Conservation (phyloP, 2,329 filamentous ascomycete genomes). For the Scedosporium dehoogii region DNA sequence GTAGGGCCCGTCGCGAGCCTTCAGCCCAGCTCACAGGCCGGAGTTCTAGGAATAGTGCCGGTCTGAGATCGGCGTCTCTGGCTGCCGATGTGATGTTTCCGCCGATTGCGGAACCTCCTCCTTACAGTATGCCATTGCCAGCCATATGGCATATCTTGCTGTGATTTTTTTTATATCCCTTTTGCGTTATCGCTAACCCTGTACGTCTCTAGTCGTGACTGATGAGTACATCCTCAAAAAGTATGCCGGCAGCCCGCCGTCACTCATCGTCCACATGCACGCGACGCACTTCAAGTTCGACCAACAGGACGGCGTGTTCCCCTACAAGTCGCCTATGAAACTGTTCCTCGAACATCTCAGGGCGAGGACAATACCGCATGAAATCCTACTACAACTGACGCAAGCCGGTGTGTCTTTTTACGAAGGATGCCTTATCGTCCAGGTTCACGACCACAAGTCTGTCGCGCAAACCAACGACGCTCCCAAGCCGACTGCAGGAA, state of each 20-base stretch:
- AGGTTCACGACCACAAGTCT: slow-evolving; percentile 81
- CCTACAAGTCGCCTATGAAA: slow-evolving; percentile 87
- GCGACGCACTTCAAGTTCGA: slow-evolving; percentile 85
- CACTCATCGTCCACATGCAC: slow-evolving; percentile 78
- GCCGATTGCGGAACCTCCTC: slow-evolving; percentile 33
- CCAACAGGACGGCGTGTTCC: slow-evolving; percentile 83
- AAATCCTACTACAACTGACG: slow-evolving; percentile 71
- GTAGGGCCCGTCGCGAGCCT: slow-evolving; percentile 49
- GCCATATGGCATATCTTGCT: too few species aligned
- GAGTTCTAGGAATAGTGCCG: slow-evolving; percentile 40
- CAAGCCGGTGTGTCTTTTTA: slow-evolving; percentile 71
- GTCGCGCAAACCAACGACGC: slow-evolving; percentile 50
- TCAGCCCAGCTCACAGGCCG: slow-evolving; percentile 32
- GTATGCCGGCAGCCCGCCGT: slow-evolving; percentile 65
- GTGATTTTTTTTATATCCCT: background rate
- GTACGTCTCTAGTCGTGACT: slow-evolving; percentile 49
- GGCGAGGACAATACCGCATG: slow-evolving; percentile 72
- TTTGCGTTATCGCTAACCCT: background rate
- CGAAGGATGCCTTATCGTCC: slow-evolving; percentile 88
- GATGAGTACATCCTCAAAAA: slow-evolving; percentile 75
- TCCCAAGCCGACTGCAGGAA: slow-evolving; percentile 37
- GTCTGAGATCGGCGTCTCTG: slow-evolving; percentile 37
- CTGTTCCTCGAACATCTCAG: slow-evolving; percentile 68
- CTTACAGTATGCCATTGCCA: slow-evolving; percentile 34
- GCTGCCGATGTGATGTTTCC: slow-evolving; percentile 28